These are phyloP conservation scores for Arctium minus DNA, from an alignment of 129 eudicot genomes.

Conservation along the genomic window DNA sequence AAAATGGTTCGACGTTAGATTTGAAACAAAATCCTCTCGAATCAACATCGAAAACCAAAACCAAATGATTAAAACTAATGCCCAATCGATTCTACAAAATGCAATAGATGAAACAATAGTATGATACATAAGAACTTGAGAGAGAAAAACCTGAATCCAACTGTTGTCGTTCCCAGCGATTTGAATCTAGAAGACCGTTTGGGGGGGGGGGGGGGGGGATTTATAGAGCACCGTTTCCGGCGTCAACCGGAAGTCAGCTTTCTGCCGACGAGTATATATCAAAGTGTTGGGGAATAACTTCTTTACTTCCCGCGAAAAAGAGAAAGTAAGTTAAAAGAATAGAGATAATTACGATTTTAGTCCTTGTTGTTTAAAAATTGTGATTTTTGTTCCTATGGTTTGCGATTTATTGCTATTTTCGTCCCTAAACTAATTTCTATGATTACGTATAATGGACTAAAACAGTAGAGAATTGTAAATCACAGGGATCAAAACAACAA, in stretches of 20 bases:
- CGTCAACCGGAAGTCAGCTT: neutral
- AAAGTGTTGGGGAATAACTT: slow-evolving; percentile 20
- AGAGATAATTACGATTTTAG: too few species aligned
- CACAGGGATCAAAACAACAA: too few species aligned
- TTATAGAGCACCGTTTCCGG: neutral
- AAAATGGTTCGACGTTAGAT: neutral
- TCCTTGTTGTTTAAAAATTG: too few species aligned
- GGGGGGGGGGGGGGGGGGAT: neutral
- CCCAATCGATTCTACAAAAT: neutral
- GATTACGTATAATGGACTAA: too few species aligned
- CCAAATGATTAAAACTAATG: neutral
- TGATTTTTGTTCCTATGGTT: too few species aligned
- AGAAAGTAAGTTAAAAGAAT: too few species aligned
- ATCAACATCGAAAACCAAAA: too few species aligned
- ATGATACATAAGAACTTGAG: too few species aligned
- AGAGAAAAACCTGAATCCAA: neutral
- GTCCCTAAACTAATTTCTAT: too few species aligned
- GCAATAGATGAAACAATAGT: neutral
- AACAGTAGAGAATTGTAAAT: too few species aligned
- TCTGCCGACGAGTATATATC: neutral
- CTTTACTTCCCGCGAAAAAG: neutral
- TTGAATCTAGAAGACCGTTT: neutral
- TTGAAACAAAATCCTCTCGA: too few species aligned
- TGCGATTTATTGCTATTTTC: too few species aligned
- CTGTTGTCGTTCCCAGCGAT: neutral